phyloP scores from a whole-genome alignment of 805 yeast genomes.

The Kodamaea hsintzibuensis region DNA sequence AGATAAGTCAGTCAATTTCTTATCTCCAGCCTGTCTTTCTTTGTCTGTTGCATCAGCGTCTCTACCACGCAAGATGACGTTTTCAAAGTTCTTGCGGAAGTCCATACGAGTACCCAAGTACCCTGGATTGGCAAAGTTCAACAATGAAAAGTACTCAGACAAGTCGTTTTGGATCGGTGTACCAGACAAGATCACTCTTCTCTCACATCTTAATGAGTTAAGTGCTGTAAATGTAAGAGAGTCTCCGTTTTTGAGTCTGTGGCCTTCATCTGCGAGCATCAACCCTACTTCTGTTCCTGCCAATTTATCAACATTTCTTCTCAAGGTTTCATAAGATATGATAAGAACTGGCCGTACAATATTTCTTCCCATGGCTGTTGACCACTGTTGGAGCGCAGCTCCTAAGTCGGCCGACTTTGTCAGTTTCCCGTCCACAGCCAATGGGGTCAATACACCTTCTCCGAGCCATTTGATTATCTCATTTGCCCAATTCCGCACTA shows the following conservation, averaged over 20 bases:
- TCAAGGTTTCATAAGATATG: slow-evolving; percentile 88
- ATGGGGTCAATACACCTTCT: slow-evolving; percentile 80
- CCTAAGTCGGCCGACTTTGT: slow-evolving; percentile 71
- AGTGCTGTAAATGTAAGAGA: slow-evolving; percentile 87
- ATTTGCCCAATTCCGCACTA: slow-evolving; percentile 96
- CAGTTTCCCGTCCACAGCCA: slow-evolving; percentile 90
- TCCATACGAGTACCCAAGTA: slow-evolving; percentile 80
- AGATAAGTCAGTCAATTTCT: slow-evolving; percentile 68
- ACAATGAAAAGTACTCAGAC: slow-evolving; percentile 86
- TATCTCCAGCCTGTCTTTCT: slow-evolving; percentile 69
- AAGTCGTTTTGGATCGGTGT: slow-evolving; percentile 97
- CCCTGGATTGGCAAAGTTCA: slow-evolving; percentile 94
- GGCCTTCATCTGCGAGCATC: slow-evolving; percentile 60
- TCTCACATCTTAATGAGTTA: slow-evolving; percentile 75
- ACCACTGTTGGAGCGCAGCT: slow-evolving; percentile 76
- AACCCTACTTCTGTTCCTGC: slow-evolving; percentile 81
- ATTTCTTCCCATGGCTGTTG: slow-evolving; percentile 80
- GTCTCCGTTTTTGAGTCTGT: slow-evolving; percentile 66
- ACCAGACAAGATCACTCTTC: slow-evolving; percentile 92
- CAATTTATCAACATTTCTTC: slow-evolving; percentile 79
- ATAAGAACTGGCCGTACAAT: slow-evolving; percentile 92
- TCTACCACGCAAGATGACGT: slow-evolving; percentile 77
- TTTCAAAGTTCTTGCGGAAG: slow-evolving; percentile 82
- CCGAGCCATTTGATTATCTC: slow-evolving; percentile 96
- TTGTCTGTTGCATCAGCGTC: slow-evolving; percentile 87